Evolutionary conservation across 2,329 filamentous ascomycete species (phyloP), one percentile per base, ranked within the genome.

Genomic region (Botrytis paeoniae): DNA sequence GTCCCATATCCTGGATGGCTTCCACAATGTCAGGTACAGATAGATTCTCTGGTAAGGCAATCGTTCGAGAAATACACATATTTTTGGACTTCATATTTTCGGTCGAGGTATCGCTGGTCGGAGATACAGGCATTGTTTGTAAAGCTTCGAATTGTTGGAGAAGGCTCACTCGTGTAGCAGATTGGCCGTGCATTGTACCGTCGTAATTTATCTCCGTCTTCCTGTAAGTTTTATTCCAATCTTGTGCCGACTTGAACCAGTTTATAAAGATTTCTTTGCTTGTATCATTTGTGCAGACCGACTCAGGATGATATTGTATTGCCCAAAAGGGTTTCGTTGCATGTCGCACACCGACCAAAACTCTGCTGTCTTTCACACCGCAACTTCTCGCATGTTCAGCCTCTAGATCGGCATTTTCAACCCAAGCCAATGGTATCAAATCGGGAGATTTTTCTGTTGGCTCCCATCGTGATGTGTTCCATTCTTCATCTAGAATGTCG

Each of bases 271-370:
- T 79, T 35, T 82, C 81, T 22, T 80, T 83, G 25, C 88, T 86
- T 74, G 86, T 84, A 41, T 84, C 82, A 45, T 88, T 89, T 48
- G 91, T 92, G 80, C 90, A 93, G 43, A 89, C 85, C 0, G 90
- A 92, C 78, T 93, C 91, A 0, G 91, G 91, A 78, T 93, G 91
- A 77, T 92, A 93, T 76, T 93, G 91, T 12, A 93, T 85, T 1
- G 88, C 91, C 85, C 88, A 92, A 74, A 91, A 91, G 4, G 91
- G 91, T 74, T 88, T 89, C 4, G 78, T 76, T 16, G 74, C 80
- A 79, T 93, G 91, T 74, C 83, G 84, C 12, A 87, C 86, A 12
- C 85, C 89, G 88, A 92, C 91, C 41, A 92, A 79, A 7, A 89
- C 85, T n/a, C 77, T 75, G 20, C 75, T 74, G 73, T 80, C 78